These are phyloP conservation scores for Fusarium pininemorale DNA, from an alignment of 2,329 filamentous ascomycete species.

Conservation along the genomic window DNA sequence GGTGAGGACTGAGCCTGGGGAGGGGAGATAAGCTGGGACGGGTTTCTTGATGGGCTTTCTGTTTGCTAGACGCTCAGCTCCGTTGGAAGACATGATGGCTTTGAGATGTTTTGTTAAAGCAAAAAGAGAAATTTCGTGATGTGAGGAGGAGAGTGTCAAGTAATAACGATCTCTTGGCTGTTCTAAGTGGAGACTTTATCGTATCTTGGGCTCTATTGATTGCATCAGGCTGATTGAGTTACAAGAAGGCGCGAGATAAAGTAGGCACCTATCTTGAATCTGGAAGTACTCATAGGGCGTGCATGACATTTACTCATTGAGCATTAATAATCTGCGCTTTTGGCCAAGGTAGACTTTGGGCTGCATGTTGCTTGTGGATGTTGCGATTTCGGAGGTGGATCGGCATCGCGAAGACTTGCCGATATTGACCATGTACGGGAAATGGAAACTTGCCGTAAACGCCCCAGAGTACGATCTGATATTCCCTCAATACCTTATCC, in stretches of 20 bases:
- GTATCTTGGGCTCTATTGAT: background rate
- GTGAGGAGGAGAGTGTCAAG: slow-evolving; percentile 1
- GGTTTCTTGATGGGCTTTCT: slow-evolving; percentile 58
- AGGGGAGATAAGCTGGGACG: slow-evolving; percentile 59
- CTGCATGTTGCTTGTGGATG: background rate
- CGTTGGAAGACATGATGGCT: slow-evolving; percentile 34
- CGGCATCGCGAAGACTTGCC: background rate
- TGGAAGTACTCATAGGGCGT: background rate
- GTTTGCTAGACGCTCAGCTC: slow-evolving; percentile 52
- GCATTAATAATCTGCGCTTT: background rate
- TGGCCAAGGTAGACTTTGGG: no score
- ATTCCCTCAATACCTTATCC: background rate
- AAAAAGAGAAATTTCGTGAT: background rate
- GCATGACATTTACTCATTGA: rapidly evolving
- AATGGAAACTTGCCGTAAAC: background rate
- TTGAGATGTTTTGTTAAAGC: background rate
- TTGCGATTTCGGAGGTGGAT: background rate
- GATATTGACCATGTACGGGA: background rate
- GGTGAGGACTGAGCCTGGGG: slow-evolving; percentile 53
- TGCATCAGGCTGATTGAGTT: background rate
- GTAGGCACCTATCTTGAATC: background rate
- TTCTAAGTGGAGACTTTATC: slow-evolving; percentile 7
- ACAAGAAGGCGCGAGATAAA: background rate
- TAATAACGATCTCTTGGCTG: background rate
- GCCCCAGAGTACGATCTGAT: background rate